Evolutionary conservation across 208 protist species (phyloP).

Genomic region (Acanthamoeba royreba): DNA sequence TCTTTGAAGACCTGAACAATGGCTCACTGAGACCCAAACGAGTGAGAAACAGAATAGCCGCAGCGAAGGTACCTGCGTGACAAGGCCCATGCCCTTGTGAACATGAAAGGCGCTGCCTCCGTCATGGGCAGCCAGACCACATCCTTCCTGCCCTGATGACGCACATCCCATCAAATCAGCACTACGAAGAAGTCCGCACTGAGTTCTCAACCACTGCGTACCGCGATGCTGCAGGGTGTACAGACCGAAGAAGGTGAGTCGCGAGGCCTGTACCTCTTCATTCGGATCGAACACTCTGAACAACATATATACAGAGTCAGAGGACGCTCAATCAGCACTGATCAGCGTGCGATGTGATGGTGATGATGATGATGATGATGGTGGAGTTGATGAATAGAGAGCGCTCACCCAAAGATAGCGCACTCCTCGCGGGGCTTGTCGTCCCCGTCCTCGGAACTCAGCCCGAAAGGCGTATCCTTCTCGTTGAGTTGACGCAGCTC

Average conservation of each 20-base stretch:
- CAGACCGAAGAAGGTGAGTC: slow-evolving; percentile 63
- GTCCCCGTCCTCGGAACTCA: neutral
- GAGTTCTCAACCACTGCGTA: too few relatives aligned
- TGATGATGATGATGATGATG: neutral
- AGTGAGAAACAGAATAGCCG: neutral
- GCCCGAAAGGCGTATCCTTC: neutral
- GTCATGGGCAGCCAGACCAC: slow-evolving; percentile 62
- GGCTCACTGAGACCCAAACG: neutral
- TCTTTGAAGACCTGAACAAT: slow-evolving; percentile 58
- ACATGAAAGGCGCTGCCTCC: slow-evolving; percentile 40
- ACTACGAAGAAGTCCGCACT: neutral
- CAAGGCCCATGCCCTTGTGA: slow-evolving; percentile 67
- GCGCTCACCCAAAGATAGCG: slow-evolving; percentile 52
- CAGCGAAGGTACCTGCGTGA: slow-evolving; percentile 46
- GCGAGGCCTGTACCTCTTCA: slow-evolving; percentile 36
- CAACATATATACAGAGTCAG: neutral
- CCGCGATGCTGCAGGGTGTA: slow-evolving; percentile 67
- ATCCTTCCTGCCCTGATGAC: slow-evolving; percentile 58
- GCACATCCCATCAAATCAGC: neutral
- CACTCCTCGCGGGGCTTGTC: slow-evolving; percentile 64
- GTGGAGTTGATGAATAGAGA: neutral
- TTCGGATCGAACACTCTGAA: slow-evolving; percentile 57
- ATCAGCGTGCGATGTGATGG: neutral
- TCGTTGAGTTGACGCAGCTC: too few relatives aligned
- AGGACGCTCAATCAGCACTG: neutral